phyloP scores from a whole-genome alignment of 352 stramenopile species.

The Phytophthora europaea region DNA sequence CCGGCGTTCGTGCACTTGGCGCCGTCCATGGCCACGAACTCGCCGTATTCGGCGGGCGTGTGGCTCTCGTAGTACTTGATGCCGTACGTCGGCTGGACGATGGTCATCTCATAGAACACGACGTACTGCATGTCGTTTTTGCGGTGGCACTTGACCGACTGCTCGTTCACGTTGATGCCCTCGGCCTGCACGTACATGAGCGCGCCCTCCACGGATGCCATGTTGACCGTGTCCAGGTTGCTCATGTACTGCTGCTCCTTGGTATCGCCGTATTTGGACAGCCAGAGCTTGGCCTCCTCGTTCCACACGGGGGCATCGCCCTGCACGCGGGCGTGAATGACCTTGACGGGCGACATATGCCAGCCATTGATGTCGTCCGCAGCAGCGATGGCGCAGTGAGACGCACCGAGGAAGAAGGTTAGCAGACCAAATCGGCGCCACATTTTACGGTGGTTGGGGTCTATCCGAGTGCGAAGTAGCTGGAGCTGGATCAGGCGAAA shows the following conservation, averaged over 20 bases:
- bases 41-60: conserved; percentile 54
- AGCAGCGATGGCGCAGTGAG: neutral
- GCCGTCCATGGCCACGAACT: conserved; percentile 73
- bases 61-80: conserved; percentile 61
- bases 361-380: conserved; percentile 29
- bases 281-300: conserved; percentile 36
- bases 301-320: conserved; percentile 56
- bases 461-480: conserved; percentile 4
- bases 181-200: conserved; percentile 80
- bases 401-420: conserved; percentile 17
- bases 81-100: conserved; percentile 64
- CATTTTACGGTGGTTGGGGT: conserved; percentile 16
- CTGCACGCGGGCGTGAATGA: conserved; percentile 72
- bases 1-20: conserved; percentile 63
- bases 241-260: conserved; percentile 44
- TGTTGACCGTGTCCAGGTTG: conserved; percentile 75
- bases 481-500: conserved; percentile 7
- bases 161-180: conserved; percentile 66
- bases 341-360: conserved; percentile 58
- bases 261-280: conserved; percentile 57
- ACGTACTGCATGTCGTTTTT: conserved; percentile 84
- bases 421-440: conserved; percentile 35
- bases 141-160: conserved; percentile 61
- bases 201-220: conserved; percentile 64
- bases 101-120: conserved; percentile 75